phyloP scores from a whole-genome alignment of 805 yeast species.

The Sungouiella thailandica region DNA sequence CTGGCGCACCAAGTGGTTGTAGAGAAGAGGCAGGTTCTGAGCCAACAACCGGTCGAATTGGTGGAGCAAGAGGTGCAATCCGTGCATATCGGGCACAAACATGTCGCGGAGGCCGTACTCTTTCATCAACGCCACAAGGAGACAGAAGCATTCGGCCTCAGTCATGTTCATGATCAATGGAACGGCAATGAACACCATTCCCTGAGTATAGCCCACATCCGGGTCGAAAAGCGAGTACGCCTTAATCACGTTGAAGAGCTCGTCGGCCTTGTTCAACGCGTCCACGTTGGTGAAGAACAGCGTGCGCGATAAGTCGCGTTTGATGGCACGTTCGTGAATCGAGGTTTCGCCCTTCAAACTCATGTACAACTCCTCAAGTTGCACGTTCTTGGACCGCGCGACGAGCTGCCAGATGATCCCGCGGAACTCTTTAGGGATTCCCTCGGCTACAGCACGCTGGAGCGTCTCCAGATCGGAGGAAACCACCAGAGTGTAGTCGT shows the following conservation, averaged over 20 bases:
- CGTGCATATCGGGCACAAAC: slow-evolving; percentile 89
- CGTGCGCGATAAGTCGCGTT: slow-evolving; percentile 80
- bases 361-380: slow-evolving; percentile 55
- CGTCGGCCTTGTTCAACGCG: slow-evolving; percentile 52
- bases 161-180: slow-evolving; percentile 78
- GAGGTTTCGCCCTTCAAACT: slow-evolving; percentile 46
- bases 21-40: slow-evolving; percentile 64
- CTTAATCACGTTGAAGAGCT: slow-evolving; percentile 69
- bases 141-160: slow-evolving; percentile 81
- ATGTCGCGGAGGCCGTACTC: slow-evolving; percentile 74
- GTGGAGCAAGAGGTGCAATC: slow-evolving; percentile 76
- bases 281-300: slow-evolving; percentile 63
- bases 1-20: slow-evolving; percentile 73
- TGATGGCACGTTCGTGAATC: slow-evolving; percentile 69
- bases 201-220: slow-evolving; percentile 97
- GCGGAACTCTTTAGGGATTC: slow-evolving; percentile 80
- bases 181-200: slow-evolving; percentile 90
- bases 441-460: slow-evolving; percentile 53
- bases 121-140: slow-evolving; percentile 78
- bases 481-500: slow-evolving; percentile 69
- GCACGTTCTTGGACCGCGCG: slow-evolving; percentile 67
- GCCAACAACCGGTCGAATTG: slow-evolving; percentile 89
- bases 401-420: slow-evolving; percentile 93
- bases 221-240: slow-evolving; percentile 83
- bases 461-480: slow-evolving; percentile 55